These are phyloP conservation scores for Zhuliangozyma parablackwelliae DNA, from an alignment of 1,139 yeast genomes.

Conservation along the genomic window DNA sequence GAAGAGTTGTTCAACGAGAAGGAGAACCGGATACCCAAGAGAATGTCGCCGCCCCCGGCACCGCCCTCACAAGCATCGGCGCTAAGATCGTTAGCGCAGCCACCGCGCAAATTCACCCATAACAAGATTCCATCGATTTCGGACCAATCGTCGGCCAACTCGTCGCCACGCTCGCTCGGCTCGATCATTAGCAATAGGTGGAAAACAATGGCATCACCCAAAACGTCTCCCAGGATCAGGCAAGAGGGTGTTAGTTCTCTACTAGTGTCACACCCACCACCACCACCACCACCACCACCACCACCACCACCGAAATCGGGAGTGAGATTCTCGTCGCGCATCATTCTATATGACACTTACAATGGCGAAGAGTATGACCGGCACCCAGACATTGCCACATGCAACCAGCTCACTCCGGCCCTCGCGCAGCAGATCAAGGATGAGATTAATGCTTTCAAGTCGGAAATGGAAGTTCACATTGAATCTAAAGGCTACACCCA, in stretches of 20 bases:
- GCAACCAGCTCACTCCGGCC: constrained; percentile 85
- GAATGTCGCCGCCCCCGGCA: constrained; percentile 9
- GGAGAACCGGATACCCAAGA: constrained; percentile 5
- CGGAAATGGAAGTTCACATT: constrained; percentile 78
- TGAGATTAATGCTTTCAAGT: constrained; percentile 74
- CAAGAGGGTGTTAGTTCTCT: neutral
- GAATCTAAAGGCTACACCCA: constrained; percentile 79
- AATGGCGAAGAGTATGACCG: constrained; percentile 85
- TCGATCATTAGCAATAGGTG: constrained; percentile 27
- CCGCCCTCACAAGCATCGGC: neutral
- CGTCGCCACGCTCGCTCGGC: constrained; percentile 31
- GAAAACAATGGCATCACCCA: constrained; percentile 7
- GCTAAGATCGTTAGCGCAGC: neutral
- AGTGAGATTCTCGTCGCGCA: constrained; percentile 81
- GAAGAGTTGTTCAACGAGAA: constrained; percentile 6
- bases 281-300: constrained; percentile 2
- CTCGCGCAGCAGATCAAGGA: constrained; percentile 85
- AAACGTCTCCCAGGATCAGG: constrained; percentile 2
- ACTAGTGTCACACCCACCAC: constrained; percentile 5
- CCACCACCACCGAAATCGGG: constrained; percentile 12
- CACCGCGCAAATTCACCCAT: constrained; percentile 21
- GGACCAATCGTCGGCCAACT: constrained; percentile 16
- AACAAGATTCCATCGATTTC: constrained; percentile 23
- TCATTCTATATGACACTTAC: constrained; percentile 83
- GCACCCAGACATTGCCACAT: constrained; percentile 89